These are phyloP conservation scores for Lablab purpureus DNA, from an alignment of 306 rosid genomes.

Conservation along the genomic window DNA sequence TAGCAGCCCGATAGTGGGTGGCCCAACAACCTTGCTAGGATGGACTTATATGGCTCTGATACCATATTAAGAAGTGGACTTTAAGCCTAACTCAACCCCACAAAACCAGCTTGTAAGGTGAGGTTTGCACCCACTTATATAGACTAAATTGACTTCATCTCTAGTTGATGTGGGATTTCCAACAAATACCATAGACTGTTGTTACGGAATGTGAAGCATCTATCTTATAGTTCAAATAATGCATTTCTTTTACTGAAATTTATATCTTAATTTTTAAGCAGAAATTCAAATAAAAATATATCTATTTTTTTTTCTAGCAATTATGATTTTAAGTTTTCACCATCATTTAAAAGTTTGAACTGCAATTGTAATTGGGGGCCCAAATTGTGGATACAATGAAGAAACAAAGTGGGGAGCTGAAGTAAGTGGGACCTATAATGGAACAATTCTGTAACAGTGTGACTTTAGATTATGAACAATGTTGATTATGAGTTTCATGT, in stretches of 20 bases:
- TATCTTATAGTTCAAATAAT: constrained; percentile 8
- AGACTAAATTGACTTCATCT: too few species aligned
- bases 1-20: too few species aligned
- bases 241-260: constrained; percentile 3
- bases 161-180: too few species aligned
- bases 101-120: too few species aligned
- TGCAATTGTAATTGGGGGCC: constrained; percentile 6
- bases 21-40: too few species aligned
- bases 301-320: background rate
- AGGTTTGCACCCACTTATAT: too few species aligned
- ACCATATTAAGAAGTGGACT: too few species aligned
- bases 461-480: constrained; percentile 18
- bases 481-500: constrained; percentile 20
- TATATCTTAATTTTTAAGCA: background rate
- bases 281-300: background rate
- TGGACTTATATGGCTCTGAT: too few species aligned
- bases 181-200: constrained; percentile 4
- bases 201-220: constrained; percentile 28
- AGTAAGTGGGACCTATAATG: constrained; percentile 7
- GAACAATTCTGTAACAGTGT: background rate
- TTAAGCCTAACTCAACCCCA: too few species aligned
- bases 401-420: constrained; percentile 9
- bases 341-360: background rate
- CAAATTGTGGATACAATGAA: background rate
- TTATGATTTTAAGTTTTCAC: background rate